Evolutionary conservation across 2,329 filamentous ascomycete genomes (phyloP), one percentile per base, ranked within the genome.

Genomic region (Epichloe coenophiala): DNA sequence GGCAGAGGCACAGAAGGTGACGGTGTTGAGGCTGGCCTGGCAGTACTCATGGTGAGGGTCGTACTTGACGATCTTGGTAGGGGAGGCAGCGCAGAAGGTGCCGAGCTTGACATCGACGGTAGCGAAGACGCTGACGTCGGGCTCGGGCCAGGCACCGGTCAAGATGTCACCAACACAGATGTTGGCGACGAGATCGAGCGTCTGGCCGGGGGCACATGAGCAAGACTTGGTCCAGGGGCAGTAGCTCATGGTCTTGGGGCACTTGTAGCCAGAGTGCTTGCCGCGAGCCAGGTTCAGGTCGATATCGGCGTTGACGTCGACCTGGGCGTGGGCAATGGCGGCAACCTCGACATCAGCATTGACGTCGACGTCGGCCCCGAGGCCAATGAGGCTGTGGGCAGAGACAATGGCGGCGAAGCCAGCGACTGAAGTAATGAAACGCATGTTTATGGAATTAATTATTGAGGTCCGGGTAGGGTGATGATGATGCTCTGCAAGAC

Each of bases 171-270:
- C 66, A 23, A 53, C 41, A 53, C 66, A 68, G 42, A 36, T 27
- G 50, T 54, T 57, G 47, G 54, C 48, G 42, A 57, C 51, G 43
- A 64, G 53, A 43, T 73, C 68, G 53, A 65, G 66, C 50, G 63
- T 59, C 60, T 68, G 64, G 51, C 70, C 71, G 13, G 69, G 65
- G 15, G 65, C 54, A 52, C 72, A 73, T 15, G 71, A 60, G 60
- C 73, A 75, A 35, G 71, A 51, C 57, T 62, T 63, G 52, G 61
- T 62, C 66, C 66, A 68, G 52, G 62, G 59, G 59, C 61, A 63
- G 62, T 68, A 68, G 56, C 47, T 54, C 66, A 68, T 68, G 56
- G 54, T 53, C 12, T 49, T 51, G 37, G 65, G 65, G 59, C 66
- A 68, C 39, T 51, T 51, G 60, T 65, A 67, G 55, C 50, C 43